phyloP scores from a whole-genome alignment of 1,284 basidiomycete species.

The Ceratobasidium sp. region DNA sequence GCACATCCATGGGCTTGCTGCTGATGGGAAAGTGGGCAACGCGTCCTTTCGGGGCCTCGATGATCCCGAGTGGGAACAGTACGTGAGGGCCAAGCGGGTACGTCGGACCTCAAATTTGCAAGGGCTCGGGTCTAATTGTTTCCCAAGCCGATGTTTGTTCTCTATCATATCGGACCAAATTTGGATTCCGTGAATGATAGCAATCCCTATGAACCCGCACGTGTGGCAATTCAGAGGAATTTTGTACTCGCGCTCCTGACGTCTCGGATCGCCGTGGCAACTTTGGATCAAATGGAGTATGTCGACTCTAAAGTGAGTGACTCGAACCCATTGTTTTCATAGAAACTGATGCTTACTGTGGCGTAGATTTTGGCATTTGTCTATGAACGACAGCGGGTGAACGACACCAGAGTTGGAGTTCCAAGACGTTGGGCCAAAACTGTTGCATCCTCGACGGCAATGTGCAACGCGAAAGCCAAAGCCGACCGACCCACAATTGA shows the following conservation, averaged over 20 bases:
- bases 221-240: slow-evolving; percentile 56
- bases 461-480: slow-evolving; percentile 35
- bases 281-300: slow-evolving; percentile 61
- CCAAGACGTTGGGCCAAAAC: slow-evolving; percentile 44
- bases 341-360: background rate
- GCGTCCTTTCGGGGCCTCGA: slow-evolving; percentile 55
- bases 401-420: slow-evolving; percentile 40
- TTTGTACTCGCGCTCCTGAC: slow-evolving; percentile 59
- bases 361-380: slow-evolving; percentile 58
- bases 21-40: slow-evolving; percentile 44
- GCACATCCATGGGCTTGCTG: slow-evolving; percentile 54
- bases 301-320: slow-evolving; percentile 66
- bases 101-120: background rate
- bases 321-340: background rate
- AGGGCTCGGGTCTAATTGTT: slow-evolving; percentile 6
- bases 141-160: slow-evolving; percentile 68
- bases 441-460: slow-evolving; percentile 32
- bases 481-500: slow-evolving; percentile 30
- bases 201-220: slow-evolving; percentile 44
- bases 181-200: slow-evolving; percentile 39
- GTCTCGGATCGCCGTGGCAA: slow-evolving; percentile 58
- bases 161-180: slow-evolving; percentile 61
- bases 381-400: slow-evolving; percentile 51
- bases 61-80: slow-evolving; percentile 60
- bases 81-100: slow-evolving; percentile 55